These are phyloP conservation scores for Saprolegnia parasitica DNA, from an alignment of 352 stramenopile genomes.

Conservation along the genomic window DNA sequence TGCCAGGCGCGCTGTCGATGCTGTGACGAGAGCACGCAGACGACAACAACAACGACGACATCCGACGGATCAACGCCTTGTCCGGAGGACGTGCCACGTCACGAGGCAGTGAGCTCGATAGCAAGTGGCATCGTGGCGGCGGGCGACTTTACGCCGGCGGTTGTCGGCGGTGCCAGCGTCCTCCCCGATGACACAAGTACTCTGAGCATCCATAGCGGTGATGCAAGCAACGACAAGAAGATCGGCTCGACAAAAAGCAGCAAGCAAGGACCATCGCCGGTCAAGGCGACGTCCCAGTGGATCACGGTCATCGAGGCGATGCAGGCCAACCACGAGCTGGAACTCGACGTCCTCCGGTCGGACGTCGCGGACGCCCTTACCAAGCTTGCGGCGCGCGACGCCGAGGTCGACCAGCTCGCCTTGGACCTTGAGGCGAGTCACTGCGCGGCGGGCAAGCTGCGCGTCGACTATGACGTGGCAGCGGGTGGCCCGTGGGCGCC, in stretches of 20 bases:
- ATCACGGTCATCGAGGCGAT: not conserved
- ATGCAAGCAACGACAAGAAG: too few species aligned
- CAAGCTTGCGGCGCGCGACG: not conserved
- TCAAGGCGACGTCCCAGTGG: slow-evolving; percentile 5
- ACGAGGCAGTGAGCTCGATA: too few species aligned
- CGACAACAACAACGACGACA: too few species aligned
- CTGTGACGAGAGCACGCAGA: not conserved
- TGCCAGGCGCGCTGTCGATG: not conserved
- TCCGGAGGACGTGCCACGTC: too few species aligned
- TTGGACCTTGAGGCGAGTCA: not conserved
- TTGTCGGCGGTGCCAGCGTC: too few species aligned
- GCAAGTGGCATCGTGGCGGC: not conserved
- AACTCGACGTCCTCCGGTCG: not conserved
- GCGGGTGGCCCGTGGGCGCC: not conserved
- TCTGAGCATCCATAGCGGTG: too few species aligned
- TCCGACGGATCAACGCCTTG: too few species aligned
- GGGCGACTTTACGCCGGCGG: not conserved
- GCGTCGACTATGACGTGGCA: not conserved
- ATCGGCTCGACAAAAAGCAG: too few species aligned
- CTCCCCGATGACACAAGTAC: too few species aligned
- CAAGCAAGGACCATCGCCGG: not conserved
- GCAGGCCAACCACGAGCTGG: slow-evolving; percentile 10
- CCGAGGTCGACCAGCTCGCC: not conserved
- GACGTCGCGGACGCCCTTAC: not conserved
- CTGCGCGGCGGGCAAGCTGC: not conserved